These are phyloP conservation scores for Kurtzmaniella cleridarum DNA, from an alignment of 805 yeast species.

Conservation along the genomic window DNA sequence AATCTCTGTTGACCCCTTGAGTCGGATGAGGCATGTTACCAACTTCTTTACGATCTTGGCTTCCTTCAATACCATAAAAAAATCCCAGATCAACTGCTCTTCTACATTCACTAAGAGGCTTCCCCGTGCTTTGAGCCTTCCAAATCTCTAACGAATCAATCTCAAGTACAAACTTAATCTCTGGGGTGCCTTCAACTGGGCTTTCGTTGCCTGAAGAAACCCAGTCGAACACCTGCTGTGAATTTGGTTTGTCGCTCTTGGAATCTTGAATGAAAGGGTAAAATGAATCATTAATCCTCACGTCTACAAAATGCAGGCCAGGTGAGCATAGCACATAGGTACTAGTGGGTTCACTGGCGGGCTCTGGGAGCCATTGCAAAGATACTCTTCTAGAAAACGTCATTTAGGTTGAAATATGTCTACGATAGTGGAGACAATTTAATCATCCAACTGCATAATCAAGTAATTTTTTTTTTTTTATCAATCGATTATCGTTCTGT, in stretches of 20 bases:
- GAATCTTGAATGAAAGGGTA: slow-evolving; percentile 10
- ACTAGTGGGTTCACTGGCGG: slow-evolving; percentile 37
- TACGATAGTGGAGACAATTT: too few species aligned
- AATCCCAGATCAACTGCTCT: slow-evolving; percentile 41
- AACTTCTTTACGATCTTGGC: slow-evolving; percentile 42
- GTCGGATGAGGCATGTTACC: slow-evolving; percentile 45
- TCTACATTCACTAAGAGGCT: slow-evolving; percentile 22
- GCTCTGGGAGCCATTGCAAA: slow-evolving; percentile 47
- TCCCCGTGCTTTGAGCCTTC: slow-evolving; percentile 21
- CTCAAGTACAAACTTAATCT: slow-evolving; percentile 36
- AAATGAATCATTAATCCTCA: slow-evolving; percentile 21
- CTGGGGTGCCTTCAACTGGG: slow-evolving; percentile 27
- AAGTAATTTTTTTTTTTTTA: too few species aligned
- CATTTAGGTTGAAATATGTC: slow-evolving; percentile 8
- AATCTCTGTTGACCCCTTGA: slow-evolving; percentile 36
- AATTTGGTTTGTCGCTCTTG: slow-evolving; percentile 4
- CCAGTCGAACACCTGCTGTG: slow-evolving; percentile 46
- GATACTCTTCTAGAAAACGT: slow-evolving; percentile 44
- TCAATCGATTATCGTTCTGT: too few species aligned
- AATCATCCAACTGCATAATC: too few species aligned
- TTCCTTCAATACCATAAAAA: slow-evolving; percentile 32
- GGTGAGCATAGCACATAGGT: slow-evolving; percentile 47
- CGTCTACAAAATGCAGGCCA: slow-evolving; percentile 42
- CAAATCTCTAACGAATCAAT: slow-evolving; percentile 37
- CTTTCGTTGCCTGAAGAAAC: slow-evolving; percentile 49